Conservation (phyloP, 2,329 filamentous ascomycete genomes). For the Claviceps sp. region DNA sequence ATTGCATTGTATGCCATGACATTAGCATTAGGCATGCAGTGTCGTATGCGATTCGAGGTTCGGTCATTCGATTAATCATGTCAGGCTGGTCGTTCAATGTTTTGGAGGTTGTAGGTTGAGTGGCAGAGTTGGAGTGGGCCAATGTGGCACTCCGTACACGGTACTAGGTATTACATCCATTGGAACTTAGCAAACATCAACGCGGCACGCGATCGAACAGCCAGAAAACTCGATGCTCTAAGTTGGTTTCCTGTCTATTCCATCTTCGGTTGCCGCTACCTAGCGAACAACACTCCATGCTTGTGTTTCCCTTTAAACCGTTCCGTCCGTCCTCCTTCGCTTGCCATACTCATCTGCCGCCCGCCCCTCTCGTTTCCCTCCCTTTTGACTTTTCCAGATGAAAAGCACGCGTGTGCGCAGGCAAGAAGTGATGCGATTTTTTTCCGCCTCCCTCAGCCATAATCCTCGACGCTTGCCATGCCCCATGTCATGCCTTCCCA, state of each 20-base stretch:
- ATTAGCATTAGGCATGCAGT: background rate
- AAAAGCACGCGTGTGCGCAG: background rate
- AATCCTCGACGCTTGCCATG: conserved; percentile 8
- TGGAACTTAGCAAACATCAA: no score
- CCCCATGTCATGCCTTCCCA: conserved; percentile 4
- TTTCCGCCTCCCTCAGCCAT: background rate
- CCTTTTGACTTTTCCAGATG: background rate
- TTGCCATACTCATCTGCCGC: background rate
- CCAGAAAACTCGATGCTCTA: background rate
- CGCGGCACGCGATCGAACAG: no score
- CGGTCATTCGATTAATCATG: background rate
- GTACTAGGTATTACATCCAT: no score
- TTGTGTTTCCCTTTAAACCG: background rate
- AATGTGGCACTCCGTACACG: no score
- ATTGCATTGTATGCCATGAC: background rate
- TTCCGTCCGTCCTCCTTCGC: background rate
- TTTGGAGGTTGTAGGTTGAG: no score
- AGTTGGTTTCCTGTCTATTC: background rate
- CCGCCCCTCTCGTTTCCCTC: background rate
- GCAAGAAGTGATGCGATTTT: background rate
- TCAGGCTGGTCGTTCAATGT: background rate
- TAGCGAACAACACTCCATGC: background rate
- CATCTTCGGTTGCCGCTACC: background rate
- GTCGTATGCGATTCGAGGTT: background rate
- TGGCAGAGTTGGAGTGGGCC: no score